Percentiles rank a stretch among this genome's conserved stretches.
These are phyloP conservation scores for Cryptococcus jaspeensis DNA, from an alignment of 1,284 basidiomycete species.

Conservation along the genomic window DNA sequence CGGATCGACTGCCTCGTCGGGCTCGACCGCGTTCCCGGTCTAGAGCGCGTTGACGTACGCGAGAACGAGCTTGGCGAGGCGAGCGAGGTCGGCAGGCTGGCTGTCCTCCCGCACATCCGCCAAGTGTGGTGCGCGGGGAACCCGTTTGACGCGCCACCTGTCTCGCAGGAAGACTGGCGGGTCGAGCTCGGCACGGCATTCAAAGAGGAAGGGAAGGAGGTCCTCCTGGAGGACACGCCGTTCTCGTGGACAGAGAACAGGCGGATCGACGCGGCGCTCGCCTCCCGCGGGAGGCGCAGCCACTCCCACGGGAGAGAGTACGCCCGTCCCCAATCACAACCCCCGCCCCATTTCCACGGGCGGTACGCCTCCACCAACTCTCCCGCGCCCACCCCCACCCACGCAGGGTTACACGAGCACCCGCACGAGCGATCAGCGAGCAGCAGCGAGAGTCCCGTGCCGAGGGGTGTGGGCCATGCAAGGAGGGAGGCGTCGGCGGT, in stretches of 20 bases:
- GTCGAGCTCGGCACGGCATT: slow-evolving; percentile 78
- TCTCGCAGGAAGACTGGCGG: slow-evolving; percentile 60
- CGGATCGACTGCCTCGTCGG: slow-evolving; percentile 91
- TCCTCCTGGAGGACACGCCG: slow-evolving; percentile 70
- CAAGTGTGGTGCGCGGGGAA: slow-evolving; percentile 81
- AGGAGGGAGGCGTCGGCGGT: neutral
- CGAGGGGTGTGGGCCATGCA: neutral
- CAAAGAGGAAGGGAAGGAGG: slow-evolving; percentile 69
- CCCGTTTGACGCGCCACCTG: slow-evolving; percentile 58
- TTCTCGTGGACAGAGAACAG: slow-evolving; percentile 76
- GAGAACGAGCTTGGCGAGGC: slow-evolving; percentile 77
- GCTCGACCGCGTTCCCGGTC: slow-evolving; percentile 76
- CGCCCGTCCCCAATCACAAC: neutral
- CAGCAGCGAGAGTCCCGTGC: no score
- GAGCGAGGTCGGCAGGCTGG: slow-evolving; percentile 80
- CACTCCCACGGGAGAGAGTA: neutral
- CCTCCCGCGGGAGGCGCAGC: slow-evolving; percentile 11
- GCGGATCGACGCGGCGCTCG: slow-evolving; percentile 46
- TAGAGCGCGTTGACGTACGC: slow-evolving; percentile 85
- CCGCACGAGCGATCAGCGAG: no score
- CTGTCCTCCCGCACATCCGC: slow-evolving; percentile 69
- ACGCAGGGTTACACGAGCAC: no score
- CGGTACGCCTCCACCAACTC: no score
- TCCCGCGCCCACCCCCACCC: no score
- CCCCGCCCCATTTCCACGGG: no score